Evolutionary conservation across 345 rosid species (phyloP).

Genomic region (Brassica nigra): DNA sequence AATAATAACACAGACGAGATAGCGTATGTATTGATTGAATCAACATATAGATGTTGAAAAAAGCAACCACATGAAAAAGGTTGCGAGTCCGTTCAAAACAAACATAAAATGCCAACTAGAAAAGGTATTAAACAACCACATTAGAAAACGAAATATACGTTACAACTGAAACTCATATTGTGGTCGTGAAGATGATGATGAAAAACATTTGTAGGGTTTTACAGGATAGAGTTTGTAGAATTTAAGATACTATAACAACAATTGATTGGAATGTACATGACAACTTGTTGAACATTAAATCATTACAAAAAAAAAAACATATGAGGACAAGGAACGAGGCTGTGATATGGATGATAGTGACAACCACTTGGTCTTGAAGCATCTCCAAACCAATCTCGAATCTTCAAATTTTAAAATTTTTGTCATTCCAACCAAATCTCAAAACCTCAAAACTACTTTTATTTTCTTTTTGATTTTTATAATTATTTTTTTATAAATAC

Average conservation of each 20-base stretch:
- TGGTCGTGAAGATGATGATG: background rate
- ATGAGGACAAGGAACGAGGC: background rate
- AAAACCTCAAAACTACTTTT: too few relatives aligned
- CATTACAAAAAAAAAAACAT: background rate
- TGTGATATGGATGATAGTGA: constrained; percentile 1
- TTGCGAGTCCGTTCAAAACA: background rate
- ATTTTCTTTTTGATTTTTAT: too few relatives aligned
- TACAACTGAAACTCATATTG: background rate
- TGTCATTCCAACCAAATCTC: too few relatives aligned
- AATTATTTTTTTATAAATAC: too few relatives aligned
- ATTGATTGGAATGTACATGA: constrained; percentile 8
- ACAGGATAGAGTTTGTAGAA: background rate
- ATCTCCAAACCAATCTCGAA: too few relatives aligned
- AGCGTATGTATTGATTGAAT: background rate
- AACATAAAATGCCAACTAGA: background rate
- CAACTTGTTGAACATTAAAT: background rate
- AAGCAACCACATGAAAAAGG: background rate
- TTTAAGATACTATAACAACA: background rate
- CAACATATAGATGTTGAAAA: background rate
- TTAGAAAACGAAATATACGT: background rate
- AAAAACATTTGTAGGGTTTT: background rate
- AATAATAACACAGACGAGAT: background rate
- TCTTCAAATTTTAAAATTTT: too few relatives aligned
- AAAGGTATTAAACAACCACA: background rate
- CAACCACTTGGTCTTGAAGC: background rate